Evolutionary conservation across 345 rosid genomes (phyloP).

Genomic region (Citrus unshiu): DNA sequence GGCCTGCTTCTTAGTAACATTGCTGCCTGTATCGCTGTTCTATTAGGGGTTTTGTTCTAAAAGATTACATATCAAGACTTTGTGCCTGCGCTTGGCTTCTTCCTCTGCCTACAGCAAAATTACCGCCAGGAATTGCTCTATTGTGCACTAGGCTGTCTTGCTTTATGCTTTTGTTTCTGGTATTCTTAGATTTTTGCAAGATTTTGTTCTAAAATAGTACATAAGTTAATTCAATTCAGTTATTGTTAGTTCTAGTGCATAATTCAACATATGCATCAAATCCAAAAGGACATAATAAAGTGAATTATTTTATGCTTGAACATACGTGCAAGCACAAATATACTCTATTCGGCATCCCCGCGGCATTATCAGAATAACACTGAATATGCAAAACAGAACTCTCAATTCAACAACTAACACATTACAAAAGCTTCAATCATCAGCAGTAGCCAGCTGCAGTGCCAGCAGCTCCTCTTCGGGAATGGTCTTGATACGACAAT

Average conservation of each 20-base stretch:
- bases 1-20: not conserved
- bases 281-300: not conserved
- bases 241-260: not conserved
- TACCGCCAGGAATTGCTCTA: not conserved
- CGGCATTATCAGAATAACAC: not conserved
- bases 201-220: not conserved
- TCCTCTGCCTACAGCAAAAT: not conserved
- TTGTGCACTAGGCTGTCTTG: not conserved
- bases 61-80: not conserved
- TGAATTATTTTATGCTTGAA: not conserved
- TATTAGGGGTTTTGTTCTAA: not conserved
- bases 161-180: not conserved
- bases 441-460: constrained; percentile 82
- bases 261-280: not conserved
- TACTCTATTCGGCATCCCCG: constrained; percentile 1
- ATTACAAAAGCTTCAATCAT: constrained; percentile 40
- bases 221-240: not conserved
- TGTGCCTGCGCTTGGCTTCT: not conserved
- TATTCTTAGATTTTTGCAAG: not conserved
- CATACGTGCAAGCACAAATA: not conserved
- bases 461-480: constrained; percentile 91
- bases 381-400: not conserved
- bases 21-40: not conserved
- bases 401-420: not conserved
- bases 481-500: constrained; percentile 74